Evolutionary conservation across 2,329 filamentous ascomycete species (phyloP).

Genomic region (Colletotrichum noveboracense): DNA sequence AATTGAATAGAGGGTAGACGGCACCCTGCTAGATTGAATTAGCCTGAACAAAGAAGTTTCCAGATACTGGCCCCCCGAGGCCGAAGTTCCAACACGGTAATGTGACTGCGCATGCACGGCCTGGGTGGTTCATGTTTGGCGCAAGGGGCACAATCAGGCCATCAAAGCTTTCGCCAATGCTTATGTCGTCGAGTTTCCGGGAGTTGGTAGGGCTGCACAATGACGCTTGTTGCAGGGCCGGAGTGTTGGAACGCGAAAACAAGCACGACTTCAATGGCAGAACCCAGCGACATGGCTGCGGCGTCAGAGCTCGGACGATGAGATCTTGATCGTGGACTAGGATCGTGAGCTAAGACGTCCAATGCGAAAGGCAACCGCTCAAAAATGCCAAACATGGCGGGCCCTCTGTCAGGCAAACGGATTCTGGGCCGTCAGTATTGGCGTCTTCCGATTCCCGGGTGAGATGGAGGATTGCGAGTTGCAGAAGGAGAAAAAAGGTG

Average conservation of each 20-base stretch:
- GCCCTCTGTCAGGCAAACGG: not conserved
- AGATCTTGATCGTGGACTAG: not conserved
- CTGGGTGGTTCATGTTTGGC: not conserved
- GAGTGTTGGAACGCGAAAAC: not conserved
- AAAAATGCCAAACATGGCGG: not conserved
- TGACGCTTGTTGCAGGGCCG: not conserved
- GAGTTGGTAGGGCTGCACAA: not conserved
- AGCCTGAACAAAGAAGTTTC: not conserved
- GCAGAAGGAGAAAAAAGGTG: not conserved
- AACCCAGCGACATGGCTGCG: not conserved
- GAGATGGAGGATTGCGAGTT: not conserved
- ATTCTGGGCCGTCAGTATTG: not conserved
- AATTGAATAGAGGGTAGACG: not conserved
- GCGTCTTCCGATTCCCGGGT: not conserved
- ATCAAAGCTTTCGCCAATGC: not conserved
- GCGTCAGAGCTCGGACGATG: not conserved
- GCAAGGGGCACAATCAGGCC: not conserved
- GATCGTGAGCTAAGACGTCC: not conserved
- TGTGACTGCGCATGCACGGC: not conserved
- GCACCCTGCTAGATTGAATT: not conserved
- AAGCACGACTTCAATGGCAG: not conserved
- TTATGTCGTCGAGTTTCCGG: not conserved
- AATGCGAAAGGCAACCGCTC: not conserved
- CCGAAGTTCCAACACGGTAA: not conserved
- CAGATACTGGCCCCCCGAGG: not conserved